Conservation (phyloP, 2,329 filamentous ascomycete species). For the Phialemonium atrogriseum region DNA sequence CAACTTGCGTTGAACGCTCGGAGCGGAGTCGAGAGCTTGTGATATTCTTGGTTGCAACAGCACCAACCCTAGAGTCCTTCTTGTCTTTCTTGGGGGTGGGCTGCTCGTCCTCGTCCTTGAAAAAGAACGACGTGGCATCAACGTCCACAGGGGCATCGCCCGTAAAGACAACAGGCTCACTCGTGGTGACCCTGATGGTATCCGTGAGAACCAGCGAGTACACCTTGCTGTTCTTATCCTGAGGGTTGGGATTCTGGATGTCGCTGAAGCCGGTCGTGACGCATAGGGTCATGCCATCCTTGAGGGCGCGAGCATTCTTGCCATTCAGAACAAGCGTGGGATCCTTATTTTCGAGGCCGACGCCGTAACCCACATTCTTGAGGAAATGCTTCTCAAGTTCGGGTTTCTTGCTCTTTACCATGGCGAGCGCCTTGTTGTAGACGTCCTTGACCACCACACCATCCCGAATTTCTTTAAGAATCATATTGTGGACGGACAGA, state of each 20-base stretch:
- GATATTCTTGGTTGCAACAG: constrained; percentile 90
- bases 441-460: constrained; percentile 82
- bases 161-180: constrained; percentile 83
- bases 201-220: constrained; percentile 91
- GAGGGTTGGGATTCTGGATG: constrained; percentile 75
- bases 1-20: constrained; percentile 77
- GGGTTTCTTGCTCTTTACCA: constrained; percentile 84
- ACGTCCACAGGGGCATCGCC: constrained; percentile 86
- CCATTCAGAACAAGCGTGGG: constrained; percentile 73
- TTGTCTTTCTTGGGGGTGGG: constrained; percentile 86
- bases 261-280: constrained; percentile 87
- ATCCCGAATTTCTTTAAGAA: constrained; percentile 84
- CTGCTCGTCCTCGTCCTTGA: constrained; percentile 87
- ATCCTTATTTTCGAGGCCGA: constrained; percentile 89
- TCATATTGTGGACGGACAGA: constrained; percentile 73
- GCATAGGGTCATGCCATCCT: constrained; percentile 94
- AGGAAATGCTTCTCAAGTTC: constrained; percentile 92
- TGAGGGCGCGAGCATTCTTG: constrained; percentile 76
- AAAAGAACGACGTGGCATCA: constrained; percentile 95
- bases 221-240: constrained; percentile 80
- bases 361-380: constrained; percentile 84
- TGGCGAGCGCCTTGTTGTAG: constrained; percentile 74
- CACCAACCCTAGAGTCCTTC: constrained; percentile 72
- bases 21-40: constrained; percentile 88
- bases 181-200: constrained; percentile 76